phyloP scores from a whole-genome alignment of 2,329 filamentous ascomycete species.

The Sphaceloma murrayae region DNA sequence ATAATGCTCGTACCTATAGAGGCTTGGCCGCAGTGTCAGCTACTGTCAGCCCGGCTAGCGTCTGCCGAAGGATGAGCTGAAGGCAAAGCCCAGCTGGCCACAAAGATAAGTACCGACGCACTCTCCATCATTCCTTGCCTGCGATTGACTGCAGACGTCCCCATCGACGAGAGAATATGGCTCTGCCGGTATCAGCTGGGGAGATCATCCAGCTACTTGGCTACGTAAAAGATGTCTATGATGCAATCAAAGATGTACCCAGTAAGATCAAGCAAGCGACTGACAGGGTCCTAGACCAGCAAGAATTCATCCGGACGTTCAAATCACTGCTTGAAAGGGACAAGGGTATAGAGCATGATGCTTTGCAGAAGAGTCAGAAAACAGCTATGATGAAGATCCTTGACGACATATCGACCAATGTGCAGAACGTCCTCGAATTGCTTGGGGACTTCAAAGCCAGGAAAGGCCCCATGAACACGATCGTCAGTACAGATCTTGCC shows the following conservation, averaged over 20 bases:
- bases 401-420: background rate
- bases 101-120: no score
- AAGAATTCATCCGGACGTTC: background rate
- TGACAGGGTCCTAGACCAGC: background rate
- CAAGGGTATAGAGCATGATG: conserved; percentile 1
- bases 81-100: no score
- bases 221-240: background rate
- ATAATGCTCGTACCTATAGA: no score
- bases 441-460: conserved; percentile 1
- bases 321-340: background rate
- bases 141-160: no score
- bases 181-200: no score
- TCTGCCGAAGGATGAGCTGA: no score
- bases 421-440: background rate
- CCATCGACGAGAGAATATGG: no score
- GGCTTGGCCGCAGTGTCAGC: no score
- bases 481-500: background rate
- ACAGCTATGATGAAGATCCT: conserved; percentile 2
- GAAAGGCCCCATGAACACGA: background rate
- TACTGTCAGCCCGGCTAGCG: no score
- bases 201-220: conserved; percentile 1
- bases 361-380: conserved; percentile 1
- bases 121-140: no score
- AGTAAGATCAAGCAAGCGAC: conserved; percentile 3
- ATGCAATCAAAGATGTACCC: background rate